phyloP scores from a whole-genome alignment of 306 rosid species.

The Calophaca sinica region DNA sequence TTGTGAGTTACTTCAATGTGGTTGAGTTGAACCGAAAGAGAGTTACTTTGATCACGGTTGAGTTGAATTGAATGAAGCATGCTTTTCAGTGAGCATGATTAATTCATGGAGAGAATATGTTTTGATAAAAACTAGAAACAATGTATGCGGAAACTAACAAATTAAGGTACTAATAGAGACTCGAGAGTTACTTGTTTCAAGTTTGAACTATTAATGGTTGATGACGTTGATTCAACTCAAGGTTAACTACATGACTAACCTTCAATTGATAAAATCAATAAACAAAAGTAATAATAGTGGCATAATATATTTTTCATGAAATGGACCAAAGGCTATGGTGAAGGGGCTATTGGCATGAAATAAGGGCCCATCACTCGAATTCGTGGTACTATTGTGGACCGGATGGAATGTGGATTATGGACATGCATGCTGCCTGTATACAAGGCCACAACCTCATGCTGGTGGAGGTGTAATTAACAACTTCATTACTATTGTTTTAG shows the following conservation, averaged over 20 bases:
- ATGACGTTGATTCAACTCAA: too few relatives aligned
- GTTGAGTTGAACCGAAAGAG: neutral
- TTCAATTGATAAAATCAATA: too few relatives aligned
- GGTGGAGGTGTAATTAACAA: neutral
- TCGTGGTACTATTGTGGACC: too few relatives aligned
- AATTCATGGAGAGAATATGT: neutral
- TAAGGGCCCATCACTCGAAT: too few relatives aligned
- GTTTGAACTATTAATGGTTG: too few relatives aligned
- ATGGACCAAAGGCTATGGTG: neutral
- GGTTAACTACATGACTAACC: too few relatives aligned
- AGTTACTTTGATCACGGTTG: slow-evolving; percentile 12
- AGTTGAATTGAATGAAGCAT: slow-evolving; percentile 18
- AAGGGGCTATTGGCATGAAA: neutral
- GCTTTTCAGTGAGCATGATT: neutral
- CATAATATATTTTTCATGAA: neutral
- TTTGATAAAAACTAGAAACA: neutral
- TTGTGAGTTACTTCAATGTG: slow-evolving; percentile 9
- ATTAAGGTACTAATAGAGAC: too few relatives aligned
- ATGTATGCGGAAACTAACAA: neutral
- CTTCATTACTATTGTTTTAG: too few relatives aligned
- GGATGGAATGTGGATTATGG: neutral
- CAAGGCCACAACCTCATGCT: too few relatives aligned
- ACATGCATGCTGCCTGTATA: neutral
- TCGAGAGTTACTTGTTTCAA: too few relatives aligned
- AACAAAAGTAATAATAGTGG: too few relatives aligned